Percentiles rank a stretch among this genome's conserved stretches.
These are phyloP conservation scores for Dichotomopilus funicola DNA, from an alignment of 2,329 filamentous ascomycete species.

Conservation along the genomic window DNA sequence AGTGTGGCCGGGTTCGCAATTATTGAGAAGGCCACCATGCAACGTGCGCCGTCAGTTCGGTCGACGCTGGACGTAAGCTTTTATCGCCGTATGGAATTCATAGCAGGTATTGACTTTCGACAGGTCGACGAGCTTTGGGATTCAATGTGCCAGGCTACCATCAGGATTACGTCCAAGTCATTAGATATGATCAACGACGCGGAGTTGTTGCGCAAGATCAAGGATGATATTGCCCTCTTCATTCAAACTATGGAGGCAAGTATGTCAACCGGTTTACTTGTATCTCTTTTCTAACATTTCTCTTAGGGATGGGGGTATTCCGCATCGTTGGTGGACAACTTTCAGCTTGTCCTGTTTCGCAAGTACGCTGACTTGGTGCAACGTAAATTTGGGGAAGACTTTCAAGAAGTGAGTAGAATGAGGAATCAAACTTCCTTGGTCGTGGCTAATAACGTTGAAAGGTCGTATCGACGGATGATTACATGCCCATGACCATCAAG, in stretches of 20 bases:
- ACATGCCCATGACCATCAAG: slow-evolving; percentile 98
- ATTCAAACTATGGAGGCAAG: slow-evolving; percentile 94
- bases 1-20: slow-evolving; percentile 95
- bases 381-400: slow-evolving; percentile 87
- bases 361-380: slow-evolving; percentile 92
- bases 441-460: slow-evolving; percentile 26
- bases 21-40: slow-evolving; percentile 90
- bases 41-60: slow-evolving; percentile 74
- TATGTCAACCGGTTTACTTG: neutral
- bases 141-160: slow-evolving; percentile 87
- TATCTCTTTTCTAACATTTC: slow-evolving; percentile 7
- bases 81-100: neutral
- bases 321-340: slow-evolving; percentile 71
- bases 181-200: slow-evolving; percentile 78
- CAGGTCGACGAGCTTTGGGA: slow-evolving; percentile 98
- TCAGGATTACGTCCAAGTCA: slow-evolving; percentile 73
- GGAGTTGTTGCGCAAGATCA: slow-evolving; percentile 87
- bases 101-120: slow-evolving; percentile 2
- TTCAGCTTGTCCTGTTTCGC: slow-evolving; percentile 83
- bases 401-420: slow-evolving; percentile 62
- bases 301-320: slow-evolving; percentile 80
- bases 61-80: slow-evolving; percentile 68
- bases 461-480: slow-evolving; percentile 87
- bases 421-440: neutral
- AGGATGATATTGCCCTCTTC: slow-evolving; percentile 85